These are phyloP conservation scores for Stentor coeruleus DNA, from an alignment of 73 alveolate genomes.

Conservation along the genomic window DNA sequence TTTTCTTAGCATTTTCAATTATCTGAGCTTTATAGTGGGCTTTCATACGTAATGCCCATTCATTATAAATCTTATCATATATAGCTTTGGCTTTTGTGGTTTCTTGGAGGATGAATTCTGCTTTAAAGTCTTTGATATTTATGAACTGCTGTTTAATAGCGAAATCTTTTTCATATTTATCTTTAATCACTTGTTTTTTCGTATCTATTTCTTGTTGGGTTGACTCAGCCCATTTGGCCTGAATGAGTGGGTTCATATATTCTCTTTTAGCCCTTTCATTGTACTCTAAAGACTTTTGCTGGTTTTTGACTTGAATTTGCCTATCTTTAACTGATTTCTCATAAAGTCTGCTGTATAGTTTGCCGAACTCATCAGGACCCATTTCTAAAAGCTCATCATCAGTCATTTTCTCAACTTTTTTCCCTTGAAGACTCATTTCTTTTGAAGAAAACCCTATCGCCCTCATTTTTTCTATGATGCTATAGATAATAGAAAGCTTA, in stretches of 20 bases:
- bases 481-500: background rate
- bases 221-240: background rate
- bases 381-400: slow-evolving; percentile 9
- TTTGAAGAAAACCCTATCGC: background rate
- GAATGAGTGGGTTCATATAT: background rate
- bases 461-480: background rate
- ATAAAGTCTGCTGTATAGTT: background rate
- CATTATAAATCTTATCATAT: background rate
- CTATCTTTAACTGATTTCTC: background rate
- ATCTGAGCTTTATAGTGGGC: background rate
- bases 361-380: slow-evolving; percentile 22
- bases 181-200: background rate
- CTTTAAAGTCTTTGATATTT: background rate
- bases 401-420: background rate
- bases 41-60: background rate
- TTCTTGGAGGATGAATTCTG: background rate
- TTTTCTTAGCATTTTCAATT: background rate
- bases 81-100: background rate
- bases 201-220: background rate
- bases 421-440: slow-evolving; percentile 21
- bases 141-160: background rate
- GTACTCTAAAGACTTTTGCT: slow-evolving; percentile 3
- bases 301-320: background rate
- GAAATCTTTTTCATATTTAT: background rate
- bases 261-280: slow-evolving; percentile 22